Evolutionary conservation across 768 basidiomycete genomes (phyloP), one percentile per base, ranked within the genome.

Genomic region (Leccinellum albellum): DNA sequence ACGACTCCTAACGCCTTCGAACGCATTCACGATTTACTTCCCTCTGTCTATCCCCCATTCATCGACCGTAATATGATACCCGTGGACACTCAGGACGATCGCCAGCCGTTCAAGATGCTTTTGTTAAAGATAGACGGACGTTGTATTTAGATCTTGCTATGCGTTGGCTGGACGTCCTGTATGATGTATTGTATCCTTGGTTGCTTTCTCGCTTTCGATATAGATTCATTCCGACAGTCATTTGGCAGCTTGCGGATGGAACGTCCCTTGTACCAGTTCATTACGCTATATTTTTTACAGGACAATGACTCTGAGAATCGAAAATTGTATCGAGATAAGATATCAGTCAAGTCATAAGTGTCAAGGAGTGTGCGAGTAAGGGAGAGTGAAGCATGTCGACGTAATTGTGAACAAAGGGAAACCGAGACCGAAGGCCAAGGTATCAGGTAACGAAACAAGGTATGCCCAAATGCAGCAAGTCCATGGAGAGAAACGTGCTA

Each of bases 331-430:
- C 26, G 50, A 52, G 31, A 54, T 54, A 48, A 59, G 23, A 47
- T 55, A 59, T 46, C 50, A 59, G 55, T 40, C 37, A 45, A 13
- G 21, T n/a, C 35, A 44, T 51, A 47, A 13, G 23, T 29, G 23
- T 32, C 20, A 62, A 65, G 26, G 64, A 65, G 44, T 24, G 63
- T 31, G 56, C 6, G 20, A 42, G 31, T 1, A 21, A 47, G 35
- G 28, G 31, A 40, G 50, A 32, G 33, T 7, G 20, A 20, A n/a
- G 24, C 9, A 24, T 35, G 29, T 17, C 28, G 20, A 50, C 23
- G 14, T 17, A 33, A 29, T 50, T 21, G 17, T 40, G 35, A 52
- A 60, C 12, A 26, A 55, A 31, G 1, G 32, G 9, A 40, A 40
- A 9, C n/a, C 37, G n/a, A 40, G 37, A n/a, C 37, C n/a, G 20